Evolutionary conservation across 768 basidiomycete genomes (phyloP).

Genomic region (Rhodotorula toruloides): DNA sequence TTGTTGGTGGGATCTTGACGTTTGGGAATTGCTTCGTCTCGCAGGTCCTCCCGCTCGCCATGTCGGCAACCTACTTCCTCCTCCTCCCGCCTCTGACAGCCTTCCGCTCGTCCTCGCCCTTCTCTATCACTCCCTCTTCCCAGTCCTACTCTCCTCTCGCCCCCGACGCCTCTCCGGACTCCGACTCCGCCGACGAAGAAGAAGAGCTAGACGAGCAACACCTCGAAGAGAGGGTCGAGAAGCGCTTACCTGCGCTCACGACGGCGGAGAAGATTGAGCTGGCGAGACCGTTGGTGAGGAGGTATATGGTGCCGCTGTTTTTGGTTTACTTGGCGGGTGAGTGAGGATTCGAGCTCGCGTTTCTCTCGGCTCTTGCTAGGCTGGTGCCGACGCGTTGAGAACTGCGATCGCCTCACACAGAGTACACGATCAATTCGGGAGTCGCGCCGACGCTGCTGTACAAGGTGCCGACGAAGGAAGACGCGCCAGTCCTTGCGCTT

Average conservation of each 20-base stretch:
- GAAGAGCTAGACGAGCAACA: neutral
- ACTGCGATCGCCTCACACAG: constrained; percentile 43
- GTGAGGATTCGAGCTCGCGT: constrained; percentile 41
- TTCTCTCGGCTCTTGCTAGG: neutral
- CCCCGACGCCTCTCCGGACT: neutral
- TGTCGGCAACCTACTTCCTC: constrained; percentile 69
- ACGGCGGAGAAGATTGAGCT: constrained; percentile 71
- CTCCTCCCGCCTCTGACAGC: constrained; percentile 57
- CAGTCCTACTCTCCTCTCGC: constrained; percentile 49
- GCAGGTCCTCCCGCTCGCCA: constrained; percentile 74
- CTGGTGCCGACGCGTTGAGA: neutral
- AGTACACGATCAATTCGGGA: constrained; percentile 92
- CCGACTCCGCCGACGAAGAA: constrained; percentile 8
- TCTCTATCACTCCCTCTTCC: constrained; percentile 44
- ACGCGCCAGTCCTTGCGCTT: constrained; percentile 61
- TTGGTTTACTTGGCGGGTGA: constrained; percentile 61
- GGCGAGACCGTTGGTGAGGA: constrained; percentile 67
- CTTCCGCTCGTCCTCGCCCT: constrained; percentile 37
- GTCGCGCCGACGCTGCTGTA: constrained; percentile 85
- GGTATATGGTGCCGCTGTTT: constrained; percentile 83
- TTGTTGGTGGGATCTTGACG: constrained; percentile 6
- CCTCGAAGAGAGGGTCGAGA: neutral
- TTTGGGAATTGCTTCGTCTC: neutral
- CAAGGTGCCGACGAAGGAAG: constrained; percentile 64
- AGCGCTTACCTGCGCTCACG: constrained; percentile 52